Conservation (phyloP, 1,284 basidiomycete species). For the Marasmius fiardii region DNA sequence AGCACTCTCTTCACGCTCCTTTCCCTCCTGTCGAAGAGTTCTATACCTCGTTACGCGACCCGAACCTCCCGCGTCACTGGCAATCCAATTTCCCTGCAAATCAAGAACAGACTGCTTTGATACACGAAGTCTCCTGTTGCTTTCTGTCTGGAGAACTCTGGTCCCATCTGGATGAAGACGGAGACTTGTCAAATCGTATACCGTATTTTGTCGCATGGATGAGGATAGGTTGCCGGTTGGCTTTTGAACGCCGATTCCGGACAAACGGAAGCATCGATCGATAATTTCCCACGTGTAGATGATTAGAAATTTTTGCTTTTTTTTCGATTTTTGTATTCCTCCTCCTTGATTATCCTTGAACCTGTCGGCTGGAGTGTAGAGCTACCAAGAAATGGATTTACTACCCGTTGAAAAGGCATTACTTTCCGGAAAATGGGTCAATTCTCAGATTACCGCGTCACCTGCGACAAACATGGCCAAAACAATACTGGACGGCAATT, state of each 20-base stretch:
- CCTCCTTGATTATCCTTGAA: background rate
- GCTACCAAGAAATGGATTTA: conserved; percentile 23
- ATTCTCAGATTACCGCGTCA: conserved; percentile 13
- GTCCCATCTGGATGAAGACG: conserved; percentile 47
- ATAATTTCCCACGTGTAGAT: background rate
- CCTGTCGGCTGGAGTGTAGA: no score
- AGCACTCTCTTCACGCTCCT: background rate
- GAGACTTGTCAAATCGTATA: conserved; percentile 45
- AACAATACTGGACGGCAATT: conserved; percentile 42
- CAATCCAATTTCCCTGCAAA: conserved; percentile 28
- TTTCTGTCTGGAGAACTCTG: conserved; percentile 26
- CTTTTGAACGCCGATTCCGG: background rate
- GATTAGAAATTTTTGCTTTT: conserved; percentile 14
- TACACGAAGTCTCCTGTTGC: conserved; percentile 6
- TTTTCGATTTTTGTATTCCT: background rate
- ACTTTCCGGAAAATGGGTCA: conserved; percentile 49
- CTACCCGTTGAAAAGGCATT: conserved; percentile 46
- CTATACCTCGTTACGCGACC: conserved; percentile 14
- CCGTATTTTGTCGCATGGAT: conserved; percentile 34
- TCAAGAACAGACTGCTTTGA: conserved; percentile 28
- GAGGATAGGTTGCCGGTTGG: background rate
- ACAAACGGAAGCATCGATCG: background rate
- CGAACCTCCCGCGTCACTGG: conserved; percentile 25
- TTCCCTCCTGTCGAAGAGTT: conserved; percentile 2
- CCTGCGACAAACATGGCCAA: conserved; percentile 33